Conservation (phyloP, 2,329 filamentous ascomycete genomes). For the Cladophialophora psammophila region DNA sequence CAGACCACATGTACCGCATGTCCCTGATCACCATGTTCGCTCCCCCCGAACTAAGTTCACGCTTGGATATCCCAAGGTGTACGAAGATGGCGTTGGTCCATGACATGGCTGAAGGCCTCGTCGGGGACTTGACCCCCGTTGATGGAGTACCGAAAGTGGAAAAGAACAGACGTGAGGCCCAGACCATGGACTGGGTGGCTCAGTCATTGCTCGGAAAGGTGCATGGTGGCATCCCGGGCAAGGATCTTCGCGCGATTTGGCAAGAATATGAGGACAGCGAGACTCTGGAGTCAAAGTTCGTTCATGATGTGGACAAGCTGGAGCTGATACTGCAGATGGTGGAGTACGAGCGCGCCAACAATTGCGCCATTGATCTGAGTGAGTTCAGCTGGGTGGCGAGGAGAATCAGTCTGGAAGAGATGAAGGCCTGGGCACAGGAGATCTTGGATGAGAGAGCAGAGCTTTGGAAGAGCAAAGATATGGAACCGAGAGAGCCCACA, state of each 20-base stretch:
- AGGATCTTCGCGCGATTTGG: slow-evolving; percentile 81
- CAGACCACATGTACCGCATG: slow-evolving; percentile 99
- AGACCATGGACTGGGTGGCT: slow-evolving; percentile 92
- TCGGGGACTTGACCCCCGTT: slow-evolving; percentile 95
- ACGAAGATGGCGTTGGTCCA: slow-evolving; percentile 96
- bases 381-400: slow-evolving; percentile 85
- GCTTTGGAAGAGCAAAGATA: slow-evolving; percentile 68
- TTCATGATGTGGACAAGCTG: slow-evolving; percentile 97
- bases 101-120: slow-evolving; percentile 95
- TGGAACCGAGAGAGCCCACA: slow-evolving; percentile 37
- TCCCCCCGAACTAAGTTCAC: slow-evolving; percentile 73
- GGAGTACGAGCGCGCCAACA: slow-evolving; percentile 83
- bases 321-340: slow-evolving; percentile 94
- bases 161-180: slow-evolving; percentile 84
- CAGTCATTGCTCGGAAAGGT: slow-evolving; percentile 75
- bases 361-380: slow-evolving; percentile 74
- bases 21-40: slow-evolving; percentile 93
- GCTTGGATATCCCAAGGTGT: slow-evolving; percentile 80
- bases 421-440: slow-evolving; percentile 78
- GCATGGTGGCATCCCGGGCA: slow-evolving; percentile 71
- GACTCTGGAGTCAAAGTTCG: slow-evolving; percentile 85
- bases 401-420: slow-evolving; percentile 77
- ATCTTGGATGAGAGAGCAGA: slow-evolving; percentile 76
- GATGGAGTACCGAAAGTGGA: slow-evolving; percentile 85
- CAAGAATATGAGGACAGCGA: slow-evolving; percentile 91